Conservation (phyloP, 1,284 basidiomycete genomes). For the Moniliella sp. region DNA sequence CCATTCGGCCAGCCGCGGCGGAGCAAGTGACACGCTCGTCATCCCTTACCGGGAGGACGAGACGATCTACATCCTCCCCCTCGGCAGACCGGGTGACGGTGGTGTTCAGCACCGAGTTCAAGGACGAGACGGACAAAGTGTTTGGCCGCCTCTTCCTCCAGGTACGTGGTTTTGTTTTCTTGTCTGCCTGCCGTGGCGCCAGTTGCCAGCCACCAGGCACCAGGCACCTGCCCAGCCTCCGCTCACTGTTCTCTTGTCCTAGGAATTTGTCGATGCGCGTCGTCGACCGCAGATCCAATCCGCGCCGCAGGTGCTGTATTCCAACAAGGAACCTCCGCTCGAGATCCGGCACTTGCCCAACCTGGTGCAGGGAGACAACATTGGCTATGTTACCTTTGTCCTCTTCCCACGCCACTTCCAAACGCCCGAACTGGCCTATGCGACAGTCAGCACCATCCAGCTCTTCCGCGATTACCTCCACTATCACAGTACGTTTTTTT, state of each 20-base stretch:
- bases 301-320: conserved; percentile 93
- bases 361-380: conserved; percentile 62
- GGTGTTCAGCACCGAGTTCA: conserved; percentile 87
- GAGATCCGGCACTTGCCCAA: conserved; percentile 73
- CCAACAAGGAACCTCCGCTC: conserved; percentile 77
- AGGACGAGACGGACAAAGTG: conserved; percentile 89
- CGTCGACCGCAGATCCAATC: conserved; percentile 78
- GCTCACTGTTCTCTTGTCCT: conserved; percentile 2
- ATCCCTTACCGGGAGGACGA: conserved; percentile 80
- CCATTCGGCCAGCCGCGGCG: conserved; percentile 36
- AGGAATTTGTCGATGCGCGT: conserved; percentile 97
- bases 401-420: conserved; percentile 58
- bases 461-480: conserved; percentile 94
- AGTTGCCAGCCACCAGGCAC: too few species aligned
- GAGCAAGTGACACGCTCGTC: conserved; percentile 50
- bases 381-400: conserved; percentile 90
- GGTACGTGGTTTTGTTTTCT: conserved; percentile 42
- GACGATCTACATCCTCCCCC: conserved; percentile 82
- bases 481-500: conserved; percentile 54
- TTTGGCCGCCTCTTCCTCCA: conserved; percentile 93
- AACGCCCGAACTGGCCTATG: conserved; percentile 49
- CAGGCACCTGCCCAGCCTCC: too few species aligned
- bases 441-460: conserved; percentile 83
- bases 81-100: conserved; percentile 86
- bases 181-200: too few species aligned